A percentile compares a stretch with the other conserved stretches of the same genome.
Conservation (phyloP, 208 protist species). For the Endotrypanum monterogeii region DNA sequence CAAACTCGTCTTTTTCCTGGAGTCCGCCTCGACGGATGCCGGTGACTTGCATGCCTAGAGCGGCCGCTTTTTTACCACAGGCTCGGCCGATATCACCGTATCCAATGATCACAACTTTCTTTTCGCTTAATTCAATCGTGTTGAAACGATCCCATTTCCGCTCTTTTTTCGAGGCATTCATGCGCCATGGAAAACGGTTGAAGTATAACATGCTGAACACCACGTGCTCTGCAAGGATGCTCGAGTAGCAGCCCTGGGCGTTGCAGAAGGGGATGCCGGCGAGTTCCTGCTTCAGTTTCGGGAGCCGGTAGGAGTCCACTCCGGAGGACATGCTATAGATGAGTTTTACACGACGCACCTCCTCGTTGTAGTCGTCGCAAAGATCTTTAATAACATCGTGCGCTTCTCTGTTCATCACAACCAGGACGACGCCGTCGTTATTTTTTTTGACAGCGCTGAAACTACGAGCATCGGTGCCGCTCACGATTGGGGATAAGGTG, state of each 20-base stretch:
- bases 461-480: neutral
- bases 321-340: slow-evolving; percentile 81
- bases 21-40: slow-evolving; percentile 58
- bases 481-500: neutral
- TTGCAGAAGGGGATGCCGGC: slow-evolving; percentile 70
- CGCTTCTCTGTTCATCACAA: slow-evolving; percentile 11
- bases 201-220: slow-evolving; percentile 85
- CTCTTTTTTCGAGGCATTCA: slow-evolving; percentile 43
- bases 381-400: slow-evolving; percentile 60
- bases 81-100: slow-evolving; percentile 84
- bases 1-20: slow-evolving; percentile 51
- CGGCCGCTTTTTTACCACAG: slow-evolving; percentile 38
- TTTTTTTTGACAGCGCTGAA: slow-evolving; percentile 7
- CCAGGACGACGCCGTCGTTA: slow-evolving; percentile 14
- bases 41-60: slow-evolving; percentile 77
- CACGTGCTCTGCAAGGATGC: slow-evolving; percentile 80
- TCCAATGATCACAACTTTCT: slow-evolving; percentile 80
- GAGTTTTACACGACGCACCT: slow-evolving; percentile 61
- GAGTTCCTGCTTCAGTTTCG: slow-evolving; percentile 46
- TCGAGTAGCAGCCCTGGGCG: slow-evolving; percentile 63
- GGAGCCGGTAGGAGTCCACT: slow-evolving; percentile 63
- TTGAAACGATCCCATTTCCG: slow-evolving; percentile 83
- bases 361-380: slow-evolving; percentile 57
- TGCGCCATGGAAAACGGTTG: slow-evolving; percentile 74
- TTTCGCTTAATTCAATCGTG: slow-evolving; percentile 49